Conservation (phyloP, 306 rosid species). For the Sicyos edulis region DNA sequence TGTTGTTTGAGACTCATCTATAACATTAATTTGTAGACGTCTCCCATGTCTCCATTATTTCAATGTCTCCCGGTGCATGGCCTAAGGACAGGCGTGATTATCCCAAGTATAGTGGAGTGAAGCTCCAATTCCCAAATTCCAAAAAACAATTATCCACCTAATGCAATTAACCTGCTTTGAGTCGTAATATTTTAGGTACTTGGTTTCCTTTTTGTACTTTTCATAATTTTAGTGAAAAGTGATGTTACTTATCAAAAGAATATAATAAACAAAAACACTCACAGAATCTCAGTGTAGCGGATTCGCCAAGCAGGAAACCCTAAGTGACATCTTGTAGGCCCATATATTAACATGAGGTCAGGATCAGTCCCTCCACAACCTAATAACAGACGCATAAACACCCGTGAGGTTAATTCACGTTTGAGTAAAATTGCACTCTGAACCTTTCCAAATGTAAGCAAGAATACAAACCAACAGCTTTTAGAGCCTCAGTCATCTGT, state of each 20-base stretch:
- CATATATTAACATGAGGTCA: slow-evolving; percentile 75
- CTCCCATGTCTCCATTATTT: too few species aligned
- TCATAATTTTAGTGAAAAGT: neutral
- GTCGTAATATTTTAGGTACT: neutral
- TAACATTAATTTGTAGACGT: too few species aligned
- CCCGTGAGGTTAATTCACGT: slow-evolving; percentile 18
- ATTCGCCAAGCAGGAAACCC: slow-evolving; percentile 96
- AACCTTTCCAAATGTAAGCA: slow-evolving; percentile 25
- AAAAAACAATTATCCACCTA: neutral
- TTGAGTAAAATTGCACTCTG: slow-evolving; percentile 19
- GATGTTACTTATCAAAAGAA: neutral
- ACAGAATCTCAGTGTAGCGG: slow-evolving; percentile 81
- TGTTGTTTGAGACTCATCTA: too few species aligned
- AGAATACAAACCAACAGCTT: slow-evolving; percentile 58
- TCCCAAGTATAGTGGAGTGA: too few species aligned
- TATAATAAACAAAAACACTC: slow-evolving; percentile 29
- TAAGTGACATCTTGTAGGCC: slow-evolving; percentile 83
- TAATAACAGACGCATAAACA: slow-evolving; percentile 26
- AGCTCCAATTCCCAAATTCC: too few species aligned
- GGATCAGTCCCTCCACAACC: slow-evolving; percentile 75
- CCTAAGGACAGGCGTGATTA: too few species aligned
- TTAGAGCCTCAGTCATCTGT: slow-evolving; percentile 56
- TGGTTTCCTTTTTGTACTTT: neutral
- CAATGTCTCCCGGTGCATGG: too few species aligned
- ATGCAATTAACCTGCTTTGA: neutral